Evolutionary conservation across 2,329 filamentous ascomycete species (phyloP).

Genomic region (Ophiognomonia clavigignenti-juglandacearum): DNA sequence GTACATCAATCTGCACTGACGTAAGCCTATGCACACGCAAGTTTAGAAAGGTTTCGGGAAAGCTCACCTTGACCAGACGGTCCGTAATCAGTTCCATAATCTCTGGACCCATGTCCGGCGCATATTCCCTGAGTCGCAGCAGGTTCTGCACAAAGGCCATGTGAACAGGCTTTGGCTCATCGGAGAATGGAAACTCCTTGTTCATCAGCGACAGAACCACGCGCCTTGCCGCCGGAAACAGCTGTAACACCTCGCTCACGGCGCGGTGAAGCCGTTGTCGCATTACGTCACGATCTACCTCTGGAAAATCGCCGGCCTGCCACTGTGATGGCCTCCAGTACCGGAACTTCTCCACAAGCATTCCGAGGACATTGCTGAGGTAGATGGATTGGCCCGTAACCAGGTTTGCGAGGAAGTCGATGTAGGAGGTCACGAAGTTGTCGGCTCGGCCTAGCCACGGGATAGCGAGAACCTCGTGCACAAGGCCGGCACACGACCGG

Average conservation of each 20-base stretch:
- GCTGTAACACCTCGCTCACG: constrained; percentile 69
- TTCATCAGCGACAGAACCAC: constrained; percentile 64
- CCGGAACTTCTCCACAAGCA: constrained; percentile 75
- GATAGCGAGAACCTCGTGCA: constrained; percentile 54
- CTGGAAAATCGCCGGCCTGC: constrained; percentile 47
- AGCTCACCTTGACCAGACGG: constrained; percentile 64
- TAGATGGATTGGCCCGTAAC: constrained; percentile 80
- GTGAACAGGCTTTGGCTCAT: constrained; percentile 73
- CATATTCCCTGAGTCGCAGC: constrained; percentile 70
- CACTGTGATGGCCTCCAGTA: constrained; percentile 42
- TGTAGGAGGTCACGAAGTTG: constrained; percentile 62
- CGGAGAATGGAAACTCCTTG: constrained; percentile 68
- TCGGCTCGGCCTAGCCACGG: constrained; percentile 63
- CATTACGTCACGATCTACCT: constrained; percentile 59
- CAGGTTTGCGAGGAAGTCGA: constrained; percentile 64
- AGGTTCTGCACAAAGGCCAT: constrained; percentile 86
- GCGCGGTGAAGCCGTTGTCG: constrained; percentile 71
- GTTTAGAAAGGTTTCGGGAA: not conserved
- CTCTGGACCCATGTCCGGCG: constrained; percentile 71
- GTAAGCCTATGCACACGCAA: constrained; percentile 5
- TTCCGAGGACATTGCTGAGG: constrained; percentile 67
- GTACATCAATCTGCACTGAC: constrained; percentile 66
- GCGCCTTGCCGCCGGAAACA: constrained; percentile 74
- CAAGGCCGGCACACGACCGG: constrained; percentile 53
- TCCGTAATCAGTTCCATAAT: constrained; percentile 80